Percentiles rank a stretch among this genome's conserved stretches.
These are phyloP conservation scores for Rubus idaeus DNA, from an alignment of 306 rosid genomes.

Conservation along the genomic window DNA sequence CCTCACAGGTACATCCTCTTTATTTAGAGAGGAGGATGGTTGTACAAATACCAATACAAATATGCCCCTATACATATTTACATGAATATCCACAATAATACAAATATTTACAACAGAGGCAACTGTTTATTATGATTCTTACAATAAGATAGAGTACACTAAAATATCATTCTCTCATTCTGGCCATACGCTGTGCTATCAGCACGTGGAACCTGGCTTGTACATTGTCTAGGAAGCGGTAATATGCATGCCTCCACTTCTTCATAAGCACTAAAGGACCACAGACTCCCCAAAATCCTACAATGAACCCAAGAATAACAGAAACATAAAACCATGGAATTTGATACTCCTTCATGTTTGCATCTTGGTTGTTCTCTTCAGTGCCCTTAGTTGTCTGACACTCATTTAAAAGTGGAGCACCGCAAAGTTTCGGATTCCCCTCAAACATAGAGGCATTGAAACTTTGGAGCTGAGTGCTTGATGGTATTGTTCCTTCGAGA, in stretches of 20 bases:
- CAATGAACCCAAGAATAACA: neutral
- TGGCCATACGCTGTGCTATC: neutral
- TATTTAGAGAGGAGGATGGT: too few species aligned
- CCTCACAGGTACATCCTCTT: too few species aligned
- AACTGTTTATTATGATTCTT: neutral
- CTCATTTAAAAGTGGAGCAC: slow-evolving; percentile 3
- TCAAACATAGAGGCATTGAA: neutral
- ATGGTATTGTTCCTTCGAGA: slow-evolving; percentile 4
- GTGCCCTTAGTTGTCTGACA: neutral
- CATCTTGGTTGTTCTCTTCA: neutral
- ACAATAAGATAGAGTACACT: neutral
- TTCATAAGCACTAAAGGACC: neutral
- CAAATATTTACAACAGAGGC: too few species aligned
- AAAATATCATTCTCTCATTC: neutral
- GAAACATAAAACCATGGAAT: neutral
- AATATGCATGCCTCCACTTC: neutral
- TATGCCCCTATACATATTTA: too few species aligned
- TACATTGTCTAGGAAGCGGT: neutral
- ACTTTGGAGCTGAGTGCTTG: slow-evolving; percentile 14
- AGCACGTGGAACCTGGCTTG: neutral
- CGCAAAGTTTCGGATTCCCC: slow-evolving; percentile 15
- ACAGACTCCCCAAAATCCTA: slow-evolving; percentile 3
- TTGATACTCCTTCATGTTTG: neutral
- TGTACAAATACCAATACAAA: too few species aligned
- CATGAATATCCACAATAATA: too few species aligned